Evolutionary conservation across 2,329 filamentous ascomycete species (phyloP).

Genomic region (Tolypocladium amazonense): DNA sequence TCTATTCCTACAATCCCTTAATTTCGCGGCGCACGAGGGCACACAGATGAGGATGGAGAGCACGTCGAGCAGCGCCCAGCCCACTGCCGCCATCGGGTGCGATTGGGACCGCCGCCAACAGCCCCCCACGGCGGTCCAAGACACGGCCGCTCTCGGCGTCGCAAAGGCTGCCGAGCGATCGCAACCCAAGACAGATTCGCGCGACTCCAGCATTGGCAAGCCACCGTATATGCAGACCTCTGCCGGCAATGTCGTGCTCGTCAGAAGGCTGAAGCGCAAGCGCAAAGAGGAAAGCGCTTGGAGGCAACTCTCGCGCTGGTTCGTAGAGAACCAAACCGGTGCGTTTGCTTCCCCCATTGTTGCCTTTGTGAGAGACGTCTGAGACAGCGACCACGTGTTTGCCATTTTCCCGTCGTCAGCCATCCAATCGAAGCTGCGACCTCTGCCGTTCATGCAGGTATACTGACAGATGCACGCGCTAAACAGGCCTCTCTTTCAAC

Average conservation of each 20-base stretch:
- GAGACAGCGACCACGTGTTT: neutral
- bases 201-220: constrained; percentile 37
- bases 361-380: neutral
- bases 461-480: constrained; percentile 1
- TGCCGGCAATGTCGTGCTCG: constrained; percentile 39
- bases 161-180: constrained; percentile 13
- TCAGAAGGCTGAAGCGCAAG: constrained; percentile 49
- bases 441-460: neutral
- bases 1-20: neutral
- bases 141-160: constrained; percentile 10
- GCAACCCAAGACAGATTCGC: constrained; percentile 19
- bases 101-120: neutral
- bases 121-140: constrained; percentile 1
- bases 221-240: constrained; percentile 47
- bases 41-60: neutral
- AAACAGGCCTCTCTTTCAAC: constrained; percentile 67
- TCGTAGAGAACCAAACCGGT: constrained; percentile 75
- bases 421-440: neutral
- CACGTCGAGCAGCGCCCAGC: neutral
- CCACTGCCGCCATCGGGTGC: neutral
- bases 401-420: neutral
- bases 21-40: neutral
- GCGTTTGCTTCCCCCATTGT: constrained; percentile 22
- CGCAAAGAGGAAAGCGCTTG: constrained; percentile 51
- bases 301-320: constrained; percentile 54